Evolutionary conservation across 768 basidiomycete genomes (phyloP).

Genomic region (Boletus pseudo-olivaceus): DNA sequence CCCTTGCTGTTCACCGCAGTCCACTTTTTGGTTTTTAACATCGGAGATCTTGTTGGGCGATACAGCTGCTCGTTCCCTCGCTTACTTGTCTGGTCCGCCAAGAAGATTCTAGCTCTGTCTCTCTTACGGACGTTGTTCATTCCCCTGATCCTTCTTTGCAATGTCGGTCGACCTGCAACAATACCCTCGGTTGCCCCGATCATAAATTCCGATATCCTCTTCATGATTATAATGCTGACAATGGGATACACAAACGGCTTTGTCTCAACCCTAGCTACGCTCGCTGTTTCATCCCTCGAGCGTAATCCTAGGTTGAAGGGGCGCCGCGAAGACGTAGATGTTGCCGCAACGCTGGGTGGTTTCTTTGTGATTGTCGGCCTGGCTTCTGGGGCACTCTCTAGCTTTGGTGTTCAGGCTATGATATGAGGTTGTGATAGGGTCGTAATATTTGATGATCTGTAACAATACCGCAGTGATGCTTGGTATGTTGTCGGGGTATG

Average conservation of each 20-base stretch:
- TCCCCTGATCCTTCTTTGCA: constrained; percentile 86
- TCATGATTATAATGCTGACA: constrained; percentile 65
- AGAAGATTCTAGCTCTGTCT: constrained; percentile 58
- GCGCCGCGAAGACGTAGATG: constrained; percentile 73
- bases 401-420: constrained; percentile 72
- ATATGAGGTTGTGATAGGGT: constrained; percentile 42
- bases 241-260: constrained; percentile 86
- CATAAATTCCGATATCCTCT: constrained; percentile 74
- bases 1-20: constrained; percentile 79
- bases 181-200: constrained; percentile 31
- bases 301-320: constrained; percentile 74
- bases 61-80: constrained; percentile 62
- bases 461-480: not conserved
- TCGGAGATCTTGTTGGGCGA: constrained; percentile 70
- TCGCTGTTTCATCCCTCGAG: constrained; percentile 75
- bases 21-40: constrained; percentile 75
- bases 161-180: constrained; percentile 53
- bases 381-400: constrained; percentile 68
- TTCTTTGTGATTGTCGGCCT: constrained; percentile 80
- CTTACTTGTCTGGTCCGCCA: constrained; percentile 67
- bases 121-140: constrained; percentile 76
- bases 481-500: not conserved
- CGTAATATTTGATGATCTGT: not conserved
- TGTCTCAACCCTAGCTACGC: constrained; percentile 73
- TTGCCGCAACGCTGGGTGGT: constrained; percentile 76